These are phyloP conservation scores for Cutaneotrichosporon mucoides DNA, from an alignment of 1,284 basidiomycete species.

Conservation along the genomic window DNA sequence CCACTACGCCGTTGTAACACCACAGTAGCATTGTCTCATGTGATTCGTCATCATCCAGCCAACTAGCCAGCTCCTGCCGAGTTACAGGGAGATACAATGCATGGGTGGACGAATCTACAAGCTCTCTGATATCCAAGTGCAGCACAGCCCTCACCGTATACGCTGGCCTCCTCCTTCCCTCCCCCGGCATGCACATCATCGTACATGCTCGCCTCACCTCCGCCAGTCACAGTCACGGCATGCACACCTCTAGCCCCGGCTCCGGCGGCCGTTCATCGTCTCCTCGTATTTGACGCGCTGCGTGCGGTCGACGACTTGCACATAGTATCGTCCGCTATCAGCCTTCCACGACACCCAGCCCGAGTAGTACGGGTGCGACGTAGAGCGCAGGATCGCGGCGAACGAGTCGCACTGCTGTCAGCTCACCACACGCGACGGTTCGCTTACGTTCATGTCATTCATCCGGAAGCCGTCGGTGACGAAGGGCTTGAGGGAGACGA, in stretches of 20 bases:
- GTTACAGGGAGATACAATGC: no score
- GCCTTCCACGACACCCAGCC: constrained; percentile 49
- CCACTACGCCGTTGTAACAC: no score
- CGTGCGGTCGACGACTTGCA: constrained; percentile 40
- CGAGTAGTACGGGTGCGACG: constrained; percentile 34
- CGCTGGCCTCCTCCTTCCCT: no score
- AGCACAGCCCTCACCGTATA: no score
- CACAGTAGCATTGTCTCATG: no score
- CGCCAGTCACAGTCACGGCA: no score
- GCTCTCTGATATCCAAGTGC: no score
- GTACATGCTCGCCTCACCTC: no score
- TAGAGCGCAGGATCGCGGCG: constrained; percentile 37
- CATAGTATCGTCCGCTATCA: constrained; percentile 38
- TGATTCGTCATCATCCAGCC: no score
- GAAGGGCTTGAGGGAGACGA: constrained; percentile 57
- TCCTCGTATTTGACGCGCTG: constrained; percentile 37
- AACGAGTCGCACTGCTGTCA: constrained; percentile 42
- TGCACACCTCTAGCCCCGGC: constrained; percentile 8
- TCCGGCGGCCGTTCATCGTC: constrained; percentile 24
- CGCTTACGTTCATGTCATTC: constrained; percentile 50
- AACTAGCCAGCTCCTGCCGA: no score
- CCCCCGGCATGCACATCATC: no score
- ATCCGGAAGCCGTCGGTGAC: constrained; percentile 53
- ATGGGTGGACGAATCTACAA: no score
- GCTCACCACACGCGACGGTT: neutral